phyloP scores from a whole-genome alignment of 208 protist genomes.

The Leishmania lainsoni region DNA sequence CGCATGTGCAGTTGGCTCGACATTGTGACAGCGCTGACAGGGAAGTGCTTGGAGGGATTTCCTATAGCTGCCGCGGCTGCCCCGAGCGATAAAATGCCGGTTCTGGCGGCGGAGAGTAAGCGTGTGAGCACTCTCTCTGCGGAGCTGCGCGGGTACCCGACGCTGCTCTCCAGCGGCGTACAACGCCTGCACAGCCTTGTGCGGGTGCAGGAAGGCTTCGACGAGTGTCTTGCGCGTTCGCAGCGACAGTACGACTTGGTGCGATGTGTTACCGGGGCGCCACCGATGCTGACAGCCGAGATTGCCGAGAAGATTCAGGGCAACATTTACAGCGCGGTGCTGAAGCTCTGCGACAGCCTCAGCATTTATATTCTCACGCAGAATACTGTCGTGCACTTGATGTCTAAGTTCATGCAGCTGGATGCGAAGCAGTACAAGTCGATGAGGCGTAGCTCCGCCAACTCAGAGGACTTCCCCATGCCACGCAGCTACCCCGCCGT shows the following conservation, averaged over 20 bases:
- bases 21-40: not conserved
- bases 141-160: not conserved
- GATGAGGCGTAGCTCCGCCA: conserved; percentile 21
- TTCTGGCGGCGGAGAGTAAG: conserved; percentile 26
- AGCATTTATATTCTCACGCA: conserved; percentile 23
- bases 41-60: conserved; percentile 13
- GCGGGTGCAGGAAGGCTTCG: conserved; percentile 10
- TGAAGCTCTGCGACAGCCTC: conserved; percentile 39
- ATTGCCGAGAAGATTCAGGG: conserved; percentile 1
- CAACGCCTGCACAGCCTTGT: conserved; percentile 32
- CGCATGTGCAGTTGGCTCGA: conserved; percentile 19
- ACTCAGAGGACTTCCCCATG: conserved; percentile 13
- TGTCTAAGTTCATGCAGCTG: conserved; percentile 22
- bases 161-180: conserved; percentile 20
- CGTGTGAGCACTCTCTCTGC: conserved; percentile 8
- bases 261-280: conserved; percentile 43
- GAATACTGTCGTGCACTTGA: conserved; percentile 5
- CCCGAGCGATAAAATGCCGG: conserved; percentile 1
- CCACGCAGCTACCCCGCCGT: conserved; percentile 27
- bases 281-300: conserved; percentile 21
- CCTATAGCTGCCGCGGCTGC: not conserved
- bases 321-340: conserved; percentile 17
- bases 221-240: conserved; percentile 7
- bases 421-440: conserved; percentile 37
- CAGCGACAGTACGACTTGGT: conserved; percentile 39